These are phyloP conservation scores for Boletus rufocinnamomeus DNA, from an alignment of 768 basidiomycete genomes.

Conservation along the genomic window DNA sequence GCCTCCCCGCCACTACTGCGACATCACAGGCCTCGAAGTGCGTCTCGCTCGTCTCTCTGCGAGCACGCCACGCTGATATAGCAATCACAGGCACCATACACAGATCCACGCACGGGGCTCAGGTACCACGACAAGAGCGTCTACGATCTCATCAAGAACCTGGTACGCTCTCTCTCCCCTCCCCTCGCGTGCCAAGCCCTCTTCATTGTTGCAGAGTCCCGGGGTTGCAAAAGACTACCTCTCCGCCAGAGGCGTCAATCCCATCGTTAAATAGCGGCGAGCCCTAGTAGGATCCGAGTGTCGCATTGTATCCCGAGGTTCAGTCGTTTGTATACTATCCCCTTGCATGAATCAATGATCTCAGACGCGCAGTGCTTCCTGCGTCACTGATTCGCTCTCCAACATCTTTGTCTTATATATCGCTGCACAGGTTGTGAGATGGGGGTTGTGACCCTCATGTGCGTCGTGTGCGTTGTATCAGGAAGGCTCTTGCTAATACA, in stretches of 20 bases:
- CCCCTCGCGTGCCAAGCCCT: neutral
- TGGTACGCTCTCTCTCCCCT: slow-evolving; percentile 45
- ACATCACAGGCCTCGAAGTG: slow-evolving; percentile 85
- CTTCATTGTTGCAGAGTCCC: slow-evolving; percentile 43
- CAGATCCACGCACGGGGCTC: slow-evolving; percentile 76
- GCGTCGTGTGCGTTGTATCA: too few relatives aligned
- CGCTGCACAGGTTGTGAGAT: too few relatives aligned
- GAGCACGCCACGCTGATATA: too few relatives aligned
- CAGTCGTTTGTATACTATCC: neutral
- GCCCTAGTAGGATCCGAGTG: neutral
- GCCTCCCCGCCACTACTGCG: slow-evolving; percentile 77
- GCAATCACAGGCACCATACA: slow-evolving; percentile 64
- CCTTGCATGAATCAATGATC: neutral
- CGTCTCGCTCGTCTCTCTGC: neutral
- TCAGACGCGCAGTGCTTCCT: too few relatives aligned
- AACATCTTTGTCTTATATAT: too few relatives aligned
- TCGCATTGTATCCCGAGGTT: neutral
- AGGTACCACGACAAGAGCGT: slow-evolving; percentile 85
- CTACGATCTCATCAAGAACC: slow-evolving; percentile 76
- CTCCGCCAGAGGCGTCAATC: slow-evolving; percentile 53
- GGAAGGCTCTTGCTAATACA: too few relatives aligned
- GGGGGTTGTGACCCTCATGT: too few relatives aligned
- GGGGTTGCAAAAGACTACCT: slow-evolving; percentile 78
- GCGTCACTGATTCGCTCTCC: too few relatives aligned
- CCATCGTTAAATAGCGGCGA: slow-evolving; percentile 43